Conservation (phyloP, 345 rosid genomes). For the Crucihimalaya himalaica region DNA sequence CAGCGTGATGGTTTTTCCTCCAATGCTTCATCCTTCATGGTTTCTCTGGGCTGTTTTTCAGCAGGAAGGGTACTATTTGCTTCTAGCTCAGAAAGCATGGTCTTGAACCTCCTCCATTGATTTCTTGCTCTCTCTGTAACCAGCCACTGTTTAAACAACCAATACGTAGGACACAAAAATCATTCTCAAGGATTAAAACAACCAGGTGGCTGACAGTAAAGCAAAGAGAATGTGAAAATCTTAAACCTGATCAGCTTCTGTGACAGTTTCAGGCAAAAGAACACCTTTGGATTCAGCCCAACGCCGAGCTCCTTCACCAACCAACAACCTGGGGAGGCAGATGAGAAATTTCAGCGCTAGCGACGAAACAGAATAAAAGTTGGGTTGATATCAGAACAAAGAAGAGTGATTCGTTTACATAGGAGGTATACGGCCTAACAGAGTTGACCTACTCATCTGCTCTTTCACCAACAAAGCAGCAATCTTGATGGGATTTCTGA, state of each 20-base stretch:
- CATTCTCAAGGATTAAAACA: conserved; percentile 9
- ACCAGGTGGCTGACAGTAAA: not conserved
- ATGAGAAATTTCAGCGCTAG: conserved; percentile 4
- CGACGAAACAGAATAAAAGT: not conserved
- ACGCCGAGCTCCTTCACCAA: conserved; percentile 82
- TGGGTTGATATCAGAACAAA: conserved; percentile 12
- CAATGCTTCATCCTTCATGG: conserved; percentile 43
- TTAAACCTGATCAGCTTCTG: conserved; percentile 77
- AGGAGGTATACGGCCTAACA: conserved; percentile 91
- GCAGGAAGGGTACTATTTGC: conserved; percentile 32
- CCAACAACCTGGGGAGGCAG: conserved; percentile 69
- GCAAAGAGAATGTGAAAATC: not conserved
- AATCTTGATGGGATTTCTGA: conserved; percentile 80
- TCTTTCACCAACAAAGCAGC: conserved; percentile 80
- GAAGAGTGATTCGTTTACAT: conserved; percentile 55
- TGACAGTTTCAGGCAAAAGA: conserved; percentile 49
- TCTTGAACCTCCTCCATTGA: conserved; percentile 74
- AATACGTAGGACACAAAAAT: not conserved
- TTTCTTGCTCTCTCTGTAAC: conserved; percentile 74
- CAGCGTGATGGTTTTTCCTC: conserved; percentile 2
- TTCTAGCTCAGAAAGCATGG: conserved; percentile 65
- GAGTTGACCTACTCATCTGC: conserved; percentile 62
- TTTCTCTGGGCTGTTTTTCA: conserved; percentile 26
- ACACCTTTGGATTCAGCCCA: conserved; percentile 79
- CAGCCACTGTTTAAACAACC: conserved; percentile 64